Base-by-base conservation (phyloP, 768 basidiomycete species). In the Vishniacozyma victoriae region DNA sequence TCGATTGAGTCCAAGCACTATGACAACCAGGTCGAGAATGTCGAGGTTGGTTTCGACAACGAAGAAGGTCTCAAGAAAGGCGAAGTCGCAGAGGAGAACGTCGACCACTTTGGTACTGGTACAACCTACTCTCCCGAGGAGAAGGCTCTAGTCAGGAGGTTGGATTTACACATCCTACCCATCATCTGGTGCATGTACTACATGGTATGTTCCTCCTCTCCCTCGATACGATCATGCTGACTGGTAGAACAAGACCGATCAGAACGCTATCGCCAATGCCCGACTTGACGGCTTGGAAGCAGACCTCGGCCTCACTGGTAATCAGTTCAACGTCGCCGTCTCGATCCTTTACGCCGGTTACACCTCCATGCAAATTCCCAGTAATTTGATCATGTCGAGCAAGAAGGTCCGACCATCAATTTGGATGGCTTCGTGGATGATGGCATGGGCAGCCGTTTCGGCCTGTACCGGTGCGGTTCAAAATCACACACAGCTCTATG, bases 381-480 rank as follows among this genome's bases (percentile, higher is more conserved):
- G 44, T 3, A 71, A 69, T 47, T 47, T 64, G 46, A 15, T 64
- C 37, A 43, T 70, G 5, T 20, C 14, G 15, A n/a, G n/a, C n/a
- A n/a, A n/a, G n/a, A 19, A 18, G 26, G 46, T 57, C 26, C 45
- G 49, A 2, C 70, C 72, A 0, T 61, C 58, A 1, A 38, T 62
- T 29, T 69, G 58, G 50, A 7, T 47, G n/a, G 9, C n/a, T 47
- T 12, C 9, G 18, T 27, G n/a, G 7, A 3, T 38, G 13, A 26
- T 31, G 27, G n/a, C 39, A 29, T 63, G 59, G 59, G 60, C 60
- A 5, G n/a, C 73, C 13, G 73, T 78, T 48, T 69, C 73, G 13
- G 53, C 61, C 37, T 52, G 74, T 1, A 77, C 75, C n/a, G 76
- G 72, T 7, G 68, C 76, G 44, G 73, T 76, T 2, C 72, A 73